Evolutionary conservation across 192 early-diverging fungal genomes (phyloP), one percentile per base, ranked within the genome.

Genomic region (Rhizophagus prolifer): DNA sequence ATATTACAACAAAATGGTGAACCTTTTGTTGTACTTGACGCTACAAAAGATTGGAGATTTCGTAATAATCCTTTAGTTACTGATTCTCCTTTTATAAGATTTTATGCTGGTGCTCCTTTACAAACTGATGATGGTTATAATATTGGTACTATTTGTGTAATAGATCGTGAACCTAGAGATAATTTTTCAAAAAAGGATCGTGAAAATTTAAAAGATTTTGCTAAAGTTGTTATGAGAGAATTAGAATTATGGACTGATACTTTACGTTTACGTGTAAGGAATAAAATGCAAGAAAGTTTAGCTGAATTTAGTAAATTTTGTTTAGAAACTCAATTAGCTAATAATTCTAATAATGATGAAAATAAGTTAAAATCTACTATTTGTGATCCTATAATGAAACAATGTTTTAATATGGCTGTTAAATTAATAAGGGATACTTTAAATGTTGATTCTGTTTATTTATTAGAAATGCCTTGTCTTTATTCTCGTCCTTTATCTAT

Each of bases 41-140:
- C 83, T 0, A 44, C 72, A 13, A 66, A 77, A 21, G 86, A 88
- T 75, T 88, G 86, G 86, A 77, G 86, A 36, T 88, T 88, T 60
- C 59, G 72, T 4, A 80, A 80, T n/a, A 79, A 87, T 34, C 86
- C 86, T 14, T 72, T 75, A 50, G 84, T 87, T 1, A 44, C 36
- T 26, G 74, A 69, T 58, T 64, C 63, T 38, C 82, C 84, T 9
- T 74, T 66, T 26, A 74, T 87, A n/a, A 81, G 86, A 41, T 87
- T 87, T 70, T 87, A 87, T 70, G 85, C 85, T 4, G 82, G 83
- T 23, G 81, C 85, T 25, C 46, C 83, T 13, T 78, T 86, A 38
- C 58, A 76, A 13, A 85, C 84, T 3, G 65, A 81, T 31, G 82
- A 81, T 21, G 85, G 85, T 26, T 58, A 75, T 63, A 83, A 79